Base-by-base conservation (phyloP, 495 filamentous ascomycete genomes). In the Friedmanniomyces endolithicus region DNA sequence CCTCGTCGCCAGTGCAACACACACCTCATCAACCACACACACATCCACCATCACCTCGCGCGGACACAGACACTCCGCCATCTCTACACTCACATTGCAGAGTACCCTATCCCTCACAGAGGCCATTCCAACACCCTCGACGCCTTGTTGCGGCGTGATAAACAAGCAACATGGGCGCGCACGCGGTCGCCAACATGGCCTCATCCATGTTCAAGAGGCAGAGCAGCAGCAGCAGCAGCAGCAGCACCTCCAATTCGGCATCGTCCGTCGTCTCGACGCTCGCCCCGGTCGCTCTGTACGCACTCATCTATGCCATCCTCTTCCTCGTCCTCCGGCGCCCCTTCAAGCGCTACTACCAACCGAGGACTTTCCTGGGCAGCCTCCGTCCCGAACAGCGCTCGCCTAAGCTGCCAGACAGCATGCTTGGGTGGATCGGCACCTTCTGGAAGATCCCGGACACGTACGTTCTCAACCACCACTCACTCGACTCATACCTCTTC, bases 381-480 rank as follows among this genome's bases (percentile, higher is more conserved):
- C 65, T 95, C 59, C 76, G 76, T 37, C 40, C 57, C 58, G 84
- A 81, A 61, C 78, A 88, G 64, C 83, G 84, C 49, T 76, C 86
- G 46, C 82, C 84, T 22, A 64, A 71, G 17, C 73, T 87, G 0
- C 81, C 87, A 35, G 81, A 72, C 54, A 87, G 87, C 53, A 62
- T 83, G 8, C 77, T 85, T 63, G 82, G 83, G 64, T 94, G 89
- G 88, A 65, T 95, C 60, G 71, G 69, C 4, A 68, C 78, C 27
- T 92, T 90, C 74, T 84, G 80, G 76, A 78, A 79, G 68, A 78
- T 92, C 48, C 83, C 86, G 33, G 87, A 95, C 67, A 80, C 80
- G 55, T 87, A 87, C 65, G 84, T 90, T 43, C 77, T 95, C 55
- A 85, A 90, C 63, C 87, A 94, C 67, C 85, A 92, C 69, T 87